Base-by-base conservation (phyloP, 371 early-diverging fungal species). In the Mortierella sp. region DNA sequence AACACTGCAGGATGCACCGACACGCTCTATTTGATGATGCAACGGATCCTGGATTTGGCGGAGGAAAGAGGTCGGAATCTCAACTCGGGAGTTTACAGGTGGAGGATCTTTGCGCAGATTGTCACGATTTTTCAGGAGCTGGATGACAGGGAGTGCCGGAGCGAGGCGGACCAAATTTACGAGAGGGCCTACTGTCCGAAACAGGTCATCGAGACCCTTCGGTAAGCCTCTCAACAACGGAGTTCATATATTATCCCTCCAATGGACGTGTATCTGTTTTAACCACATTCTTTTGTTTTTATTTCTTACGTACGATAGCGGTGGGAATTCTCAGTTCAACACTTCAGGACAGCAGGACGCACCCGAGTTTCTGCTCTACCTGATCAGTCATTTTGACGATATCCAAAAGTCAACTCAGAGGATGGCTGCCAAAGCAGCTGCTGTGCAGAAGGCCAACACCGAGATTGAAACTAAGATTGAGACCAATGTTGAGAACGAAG, bases 321-420 rank as follows among this genome's bases (percentile, higher is more conserved):
- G 63, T 24, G 85, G 85, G 0, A 58, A 71, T 0, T 81, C 85
- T 0, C 51, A 78, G 21, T 85, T 85, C 82, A 85, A 85, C 49
- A 74, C 81, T 32, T 65, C 76, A 12, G 81, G 76, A 12, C 85
- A 85, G 56, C 85, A 85, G 72, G 85, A 85, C 43, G 85, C 82
- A 21, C 82, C 82, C n/a, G 85, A 85, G 48, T 85, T 85, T 71
- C 60, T 85, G 18, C 76, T 76, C 8, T 85, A 81, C 68, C 27
- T 78, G 58, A 74, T 85, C 49, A 78, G 79, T 32, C 79, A 70
- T 24, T 81, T 85, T 65, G 81, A 85, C 29, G 85, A 85, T 8
- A 68, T 81, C 2, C 55, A 76, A 32, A 75, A 78, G n/a, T 54
- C 71, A 21, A 41, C 68, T 68, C 35, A 14, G 43, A 68, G 24